phyloP scores from a whole-genome alignment of 2,329 filamentous ascomycete species.

The Pezicula carpinea region DNA sequence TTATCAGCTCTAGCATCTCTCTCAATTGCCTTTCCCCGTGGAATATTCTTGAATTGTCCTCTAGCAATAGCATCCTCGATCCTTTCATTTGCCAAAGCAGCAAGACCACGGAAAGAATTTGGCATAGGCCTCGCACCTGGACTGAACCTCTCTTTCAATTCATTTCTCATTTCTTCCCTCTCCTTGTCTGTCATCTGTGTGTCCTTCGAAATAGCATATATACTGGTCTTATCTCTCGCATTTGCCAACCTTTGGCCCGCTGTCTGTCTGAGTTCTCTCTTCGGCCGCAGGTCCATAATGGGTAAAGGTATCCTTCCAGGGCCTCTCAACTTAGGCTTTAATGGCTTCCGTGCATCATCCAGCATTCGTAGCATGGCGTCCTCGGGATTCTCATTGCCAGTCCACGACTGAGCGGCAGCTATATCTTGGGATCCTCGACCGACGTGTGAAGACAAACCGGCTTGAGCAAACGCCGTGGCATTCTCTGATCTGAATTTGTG shows the following conservation, averaged over 20 bases:
- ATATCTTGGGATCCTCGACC: slow-evolving; percentile 64
- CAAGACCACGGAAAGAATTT: slow-evolving; percentile 70
- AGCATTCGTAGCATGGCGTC: slow-evolving; percentile 83
- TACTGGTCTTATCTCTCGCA: slow-evolving; percentile 53
- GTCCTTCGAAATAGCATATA: slow-evolving; percentile 48
- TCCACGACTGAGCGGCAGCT: slow-evolving; percentile 69
- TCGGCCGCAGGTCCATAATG: slow-evolving; percentile 49
- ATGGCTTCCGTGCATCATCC: slow-evolving; percentile 70
- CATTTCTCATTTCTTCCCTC: slow-evolving; percentile 62
- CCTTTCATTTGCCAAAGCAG: slow-evolving; percentile 80
- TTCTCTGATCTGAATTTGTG: slow-evolving; percentile 49
- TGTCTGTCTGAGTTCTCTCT: slow-evolving; percentile 33
- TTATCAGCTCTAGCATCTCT: slow-evolving; percentile 78
- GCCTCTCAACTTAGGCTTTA: slow-evolving; percentile 46
- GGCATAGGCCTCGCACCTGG: slow-evolving; percentile 70
- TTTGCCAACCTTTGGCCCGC: slow-evolving; percentile 44
- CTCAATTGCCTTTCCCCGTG: slow-evolving; percentile 73
- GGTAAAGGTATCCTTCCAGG: slow-evolving; percentile 38
- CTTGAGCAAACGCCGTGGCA: slow-evolving; percentile 43
- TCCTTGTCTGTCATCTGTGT: slow-evolving; percentile 64
- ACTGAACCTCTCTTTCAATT: slow-evolving; percentile 77
- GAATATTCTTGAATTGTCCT: slow-evolving; percentile 84
- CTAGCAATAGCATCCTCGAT: slow-evolving; percentile 93
- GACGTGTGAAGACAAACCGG: slow-evolving; percentile 49
- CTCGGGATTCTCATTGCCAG: slow-evolving; percentile 66